Evolutionary conservation across 2,329 filamentous ascomycete species (phyloP).

Genomic region (Exophiala phaeomuriformis): DNA sequence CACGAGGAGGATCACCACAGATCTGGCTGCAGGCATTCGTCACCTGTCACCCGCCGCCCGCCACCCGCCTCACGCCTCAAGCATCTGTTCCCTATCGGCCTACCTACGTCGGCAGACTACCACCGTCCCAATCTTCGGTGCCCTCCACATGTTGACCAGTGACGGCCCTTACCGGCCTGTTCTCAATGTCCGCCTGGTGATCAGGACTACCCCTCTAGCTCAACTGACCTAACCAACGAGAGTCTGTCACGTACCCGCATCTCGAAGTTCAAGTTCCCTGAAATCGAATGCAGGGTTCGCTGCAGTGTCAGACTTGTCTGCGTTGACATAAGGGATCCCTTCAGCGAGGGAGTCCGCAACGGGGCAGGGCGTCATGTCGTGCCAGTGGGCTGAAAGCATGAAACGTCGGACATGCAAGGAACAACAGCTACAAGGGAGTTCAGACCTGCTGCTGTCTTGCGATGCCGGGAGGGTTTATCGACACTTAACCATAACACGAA

Average conservation of each 20-base stretch:
- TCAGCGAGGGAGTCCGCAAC: neutral
- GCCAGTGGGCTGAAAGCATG: neutral
- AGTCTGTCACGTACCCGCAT: neutral
- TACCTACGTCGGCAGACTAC: no score
- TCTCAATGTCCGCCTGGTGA: neutral
- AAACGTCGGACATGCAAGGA: slow-evolving; percentile 21
- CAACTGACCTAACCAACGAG: neutral
- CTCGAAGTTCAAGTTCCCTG: neutral
- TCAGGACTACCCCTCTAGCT: neutral
- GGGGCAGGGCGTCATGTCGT: slow-evolving; percentile 2
- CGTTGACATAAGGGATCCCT: neutral
- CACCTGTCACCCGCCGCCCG: slow-evolving; percentile 4
- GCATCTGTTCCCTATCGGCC: no score
- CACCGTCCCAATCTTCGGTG: neutral
- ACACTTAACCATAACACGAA: neutral
- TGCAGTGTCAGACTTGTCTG: neutral
- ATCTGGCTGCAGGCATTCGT: slow-evolving; percentile 19
- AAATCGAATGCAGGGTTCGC: neutral
- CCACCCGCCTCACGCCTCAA: no score
- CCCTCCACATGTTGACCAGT: neutral
- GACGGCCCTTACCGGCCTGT: neutral
- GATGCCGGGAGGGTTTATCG: no score
- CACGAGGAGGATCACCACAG: slow-evolving; percentile 15
- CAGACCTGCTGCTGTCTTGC: no score
- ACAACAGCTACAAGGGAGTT: slow-evolving; percentile 9